Base-by-base conservation (phyloP, 23 red algal species). In the Gracilaria gracilis region DNA sequence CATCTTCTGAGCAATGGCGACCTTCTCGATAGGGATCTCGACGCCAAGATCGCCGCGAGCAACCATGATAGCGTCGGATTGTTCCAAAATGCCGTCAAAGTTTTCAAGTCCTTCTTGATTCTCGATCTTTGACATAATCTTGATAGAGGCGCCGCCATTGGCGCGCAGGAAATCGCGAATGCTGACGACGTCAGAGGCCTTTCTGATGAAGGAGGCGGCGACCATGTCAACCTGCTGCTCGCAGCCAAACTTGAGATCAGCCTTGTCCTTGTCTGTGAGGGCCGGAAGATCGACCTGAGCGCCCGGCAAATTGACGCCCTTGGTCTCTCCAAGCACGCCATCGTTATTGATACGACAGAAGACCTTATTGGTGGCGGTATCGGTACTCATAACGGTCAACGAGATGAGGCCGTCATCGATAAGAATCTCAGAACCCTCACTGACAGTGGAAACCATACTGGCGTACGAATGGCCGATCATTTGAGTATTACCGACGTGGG, bases 91-190 rank as follows among this genome's bases (percentile, higher is more conserved):
- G 5, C 69, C 91, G 53, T 93, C 90, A 71, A 99, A 88, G 69
- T 95, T 95, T 40, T 94, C 39, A 65, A 95, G 71, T 35, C 97
- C 97, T 75, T 99, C 91, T 51, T 95, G 90, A 81, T 95, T 99
- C 94, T 99, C 97, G 80, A 99, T 99, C 73, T 99, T 99, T 34
- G 91, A 95, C 70, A 99, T 94, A 49, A 99, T 99, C 86, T 98
- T 98, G 71, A 98, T 95, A 36, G 76, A 54, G 57, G 80, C 54
- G 65, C 91, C 91, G 49, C 93, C 97, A 40, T 93, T 58, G 61
- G 84, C 73, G 14, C 34, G 55, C 42, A 99, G 79, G 57, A 84
- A 85, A 12, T 96, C 80, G 47, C 97, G 93, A 67, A 99, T 94
- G 25, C 67, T 50, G 57, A 66, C 32, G 33, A 99, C 97, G 31